These are phyloP conservation scores for Brassica juncea DNA, from an alignment of 345 rosid genomes.

Conservation along the genomic window DNA sequence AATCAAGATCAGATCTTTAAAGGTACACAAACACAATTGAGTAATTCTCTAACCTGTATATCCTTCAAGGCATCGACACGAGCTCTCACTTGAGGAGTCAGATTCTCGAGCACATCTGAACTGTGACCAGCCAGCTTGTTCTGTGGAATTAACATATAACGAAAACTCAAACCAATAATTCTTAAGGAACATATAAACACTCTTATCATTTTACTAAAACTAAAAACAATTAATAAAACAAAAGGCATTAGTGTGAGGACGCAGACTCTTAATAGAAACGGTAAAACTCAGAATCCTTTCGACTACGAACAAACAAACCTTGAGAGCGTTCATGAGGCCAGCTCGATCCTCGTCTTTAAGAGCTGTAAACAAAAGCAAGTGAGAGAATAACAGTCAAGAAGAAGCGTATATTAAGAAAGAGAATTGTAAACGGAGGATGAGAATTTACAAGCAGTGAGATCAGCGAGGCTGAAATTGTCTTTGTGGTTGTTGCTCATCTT, in stretches of 20 bases:
- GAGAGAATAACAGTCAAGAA: not conserved
- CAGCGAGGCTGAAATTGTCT: slow-evolving; percentile 63
- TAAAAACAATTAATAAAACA: not conserved
- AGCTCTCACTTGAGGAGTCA: slow-evolving; percentile 63
- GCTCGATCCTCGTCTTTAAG: slow-evolving; percentile 62
- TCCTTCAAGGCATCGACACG: slow-evolving; percentile 80
- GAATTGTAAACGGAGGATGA: not conserved
- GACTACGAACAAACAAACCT: slow-evolving; percentile 46
- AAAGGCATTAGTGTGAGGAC: not conserved
- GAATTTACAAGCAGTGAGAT: slow-evolving; percentile 58
- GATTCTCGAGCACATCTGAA: slow-evolving; percentile 62
- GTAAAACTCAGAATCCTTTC: not conserved
- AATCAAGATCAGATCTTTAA: not conserved
- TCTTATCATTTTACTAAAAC: not conserved
- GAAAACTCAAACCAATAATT: not conserved
- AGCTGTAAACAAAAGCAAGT: slow-evolving; percentile 37
- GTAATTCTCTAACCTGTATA: slow-evolving; percentile 57
- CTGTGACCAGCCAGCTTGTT: slow-evolving; percentile 68
- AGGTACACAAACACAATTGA: not conserved
- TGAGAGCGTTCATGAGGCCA: slow-evolving; percentile 63
- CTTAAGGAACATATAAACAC: not conserved
- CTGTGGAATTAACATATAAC: slow-evolving; percentile 36
- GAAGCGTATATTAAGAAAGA: not conserved
- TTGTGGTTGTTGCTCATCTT: slow-evolving; percentile 62
- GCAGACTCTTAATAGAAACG: not conserved